Evolutionary conservation across 2,329 filamentous ascomycete genomes (phyloP), one percentile per base, ranked within the genome.

Genomic region (Exserohilum turcica): DNA sequence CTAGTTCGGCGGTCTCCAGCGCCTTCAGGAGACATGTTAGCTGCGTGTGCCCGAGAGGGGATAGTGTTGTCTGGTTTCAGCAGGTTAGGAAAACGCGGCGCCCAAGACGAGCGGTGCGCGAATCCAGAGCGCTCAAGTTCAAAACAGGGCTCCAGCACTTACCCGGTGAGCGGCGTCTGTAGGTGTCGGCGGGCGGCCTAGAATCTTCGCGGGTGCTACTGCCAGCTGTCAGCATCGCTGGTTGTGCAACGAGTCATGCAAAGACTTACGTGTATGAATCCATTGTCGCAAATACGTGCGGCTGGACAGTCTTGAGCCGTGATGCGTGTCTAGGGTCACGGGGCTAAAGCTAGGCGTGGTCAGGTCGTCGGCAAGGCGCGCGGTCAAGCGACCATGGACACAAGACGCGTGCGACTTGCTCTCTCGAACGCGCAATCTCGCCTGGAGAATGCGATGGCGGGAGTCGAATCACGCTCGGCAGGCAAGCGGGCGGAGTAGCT

Each of bases 81-180:
- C 21, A 13, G 5, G 24, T 18, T 18, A 10, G 24, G 5, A 18
- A 15, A 19, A 15, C n/a, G 24, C 24, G 38, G 13, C 24, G 24
- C 38, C 10, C 36, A 38, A n/a, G 19, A 21, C 19, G 5, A 40
- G 10, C 16, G 37, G 32, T n/a, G 27, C 28, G 15, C 24, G 6
- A 18, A 32, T 27, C n/a, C 16, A 29, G 18, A n/a, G n/a, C 6
- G 21, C 12, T 24, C 27, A n/a, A 15, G 19, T 19, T 31, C 24
- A 21, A 36, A n/a, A 31, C 13, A 24, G 12, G 16, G 32, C 8
- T 4, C 18, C 24, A 16, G 21, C 35, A 52, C 86, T 71, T 81
- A 90, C 88, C 86, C 73, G 88, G 87, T 64, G 88, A 90, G 71
- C 88, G 83, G 56, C 82, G 83, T 54, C 87, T 82, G 48, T 76